Evolutionary conservation across 169 alveolate species (phyloP).

Genomic region (Besnoitia besnoiti): DNA sequence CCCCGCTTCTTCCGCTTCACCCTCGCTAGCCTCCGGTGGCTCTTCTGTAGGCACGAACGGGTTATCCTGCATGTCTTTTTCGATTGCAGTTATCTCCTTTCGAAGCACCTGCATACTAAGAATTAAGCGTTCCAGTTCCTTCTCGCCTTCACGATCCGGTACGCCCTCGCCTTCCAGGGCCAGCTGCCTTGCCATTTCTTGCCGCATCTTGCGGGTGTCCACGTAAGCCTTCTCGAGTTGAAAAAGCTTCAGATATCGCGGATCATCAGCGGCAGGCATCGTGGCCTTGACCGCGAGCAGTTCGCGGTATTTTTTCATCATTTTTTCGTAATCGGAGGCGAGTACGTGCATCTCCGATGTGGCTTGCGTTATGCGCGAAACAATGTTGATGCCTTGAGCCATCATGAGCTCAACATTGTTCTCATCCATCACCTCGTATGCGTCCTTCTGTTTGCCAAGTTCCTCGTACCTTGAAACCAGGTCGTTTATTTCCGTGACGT

Average conservation of each 20-base stretch:
- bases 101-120: background rate
- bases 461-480: slow-evolving; percentile 7
- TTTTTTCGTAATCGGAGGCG: background rate
- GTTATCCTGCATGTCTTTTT: background rate
- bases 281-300: background rate
- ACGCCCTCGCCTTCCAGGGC: background rate
- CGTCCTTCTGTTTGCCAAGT: background rate
- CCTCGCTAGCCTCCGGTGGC: background rate
- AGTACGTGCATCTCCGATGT: slow-evolving; percentile 20
- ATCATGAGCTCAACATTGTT: background rate
- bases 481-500: slow-evolving; percentile 28
- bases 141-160: background rate
- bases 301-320: background rate
- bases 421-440: background rate
- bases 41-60: background rate
- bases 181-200: background rate
- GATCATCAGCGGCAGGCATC: slow-evolving; percentile 11
- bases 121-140: background rate
- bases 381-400: background rate
- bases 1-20: background rate
- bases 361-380: background rate
- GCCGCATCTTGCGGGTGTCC: slow-evolving; percentile 1
- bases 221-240: slow-evolving; percentile 1
- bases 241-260: background rate
- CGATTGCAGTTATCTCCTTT: slow-evolving; percentile 7